Evolutionary conservation across 495 filamentous ascomycete genomes (phyloP).

Genomic region (Cairneyella variabilis): DNA sequence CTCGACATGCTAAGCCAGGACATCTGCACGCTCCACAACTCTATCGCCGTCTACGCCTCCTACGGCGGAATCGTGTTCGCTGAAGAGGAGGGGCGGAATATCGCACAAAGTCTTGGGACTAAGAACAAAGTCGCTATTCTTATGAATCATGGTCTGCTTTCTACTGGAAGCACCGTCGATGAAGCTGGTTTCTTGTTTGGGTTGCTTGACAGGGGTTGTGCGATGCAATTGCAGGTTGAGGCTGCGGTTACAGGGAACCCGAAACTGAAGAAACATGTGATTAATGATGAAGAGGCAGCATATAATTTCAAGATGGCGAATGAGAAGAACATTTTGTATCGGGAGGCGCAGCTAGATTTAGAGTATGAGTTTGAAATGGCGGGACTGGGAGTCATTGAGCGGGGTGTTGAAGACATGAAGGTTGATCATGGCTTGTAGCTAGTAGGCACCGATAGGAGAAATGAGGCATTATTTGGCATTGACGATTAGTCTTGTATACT

Average conservation of each 20-base stretch:
- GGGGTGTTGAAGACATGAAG: conserved; percentile 34
- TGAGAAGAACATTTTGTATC: conserved; percentile 38
- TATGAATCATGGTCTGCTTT: conserved; percentile 53
- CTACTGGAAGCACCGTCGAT: conserved; percentile 49
- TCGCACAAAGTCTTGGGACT: conserved; percentile 43
- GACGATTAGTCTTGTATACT: no score
- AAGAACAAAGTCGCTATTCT: conserved; percentile 45
- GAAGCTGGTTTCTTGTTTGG: conserved; percentile 53
- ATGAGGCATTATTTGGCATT: no score
- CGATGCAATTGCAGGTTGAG: conserved; percentile 46
- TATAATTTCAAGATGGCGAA: conserved; percentile 51
- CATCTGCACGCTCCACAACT: conserved; percentile 47
- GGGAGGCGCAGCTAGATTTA: conserved; percentile 43
- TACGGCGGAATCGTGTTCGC: conserved; percentile 57
- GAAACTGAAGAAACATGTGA: conserved; percentile 35
- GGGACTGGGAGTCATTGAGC: conserved; percentile 35
- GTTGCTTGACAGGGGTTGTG: conserved; percentile 46
- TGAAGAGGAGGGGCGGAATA: conserved; percentile 44
- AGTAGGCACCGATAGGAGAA: no score
- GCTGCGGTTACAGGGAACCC: conserved; percentile 38
- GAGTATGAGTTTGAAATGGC: conserved; percentile 43
- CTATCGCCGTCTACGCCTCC: conserved; percentile 46
- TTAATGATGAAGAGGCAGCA: conserved; percentile 47
- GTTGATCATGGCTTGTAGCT: conserved; percentile 22
- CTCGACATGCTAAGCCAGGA: conserved; percentile 59